Conservation (phyloP, 2,329 filamentous ascomycete genomes). For the Thelonectria olida region DNA sequence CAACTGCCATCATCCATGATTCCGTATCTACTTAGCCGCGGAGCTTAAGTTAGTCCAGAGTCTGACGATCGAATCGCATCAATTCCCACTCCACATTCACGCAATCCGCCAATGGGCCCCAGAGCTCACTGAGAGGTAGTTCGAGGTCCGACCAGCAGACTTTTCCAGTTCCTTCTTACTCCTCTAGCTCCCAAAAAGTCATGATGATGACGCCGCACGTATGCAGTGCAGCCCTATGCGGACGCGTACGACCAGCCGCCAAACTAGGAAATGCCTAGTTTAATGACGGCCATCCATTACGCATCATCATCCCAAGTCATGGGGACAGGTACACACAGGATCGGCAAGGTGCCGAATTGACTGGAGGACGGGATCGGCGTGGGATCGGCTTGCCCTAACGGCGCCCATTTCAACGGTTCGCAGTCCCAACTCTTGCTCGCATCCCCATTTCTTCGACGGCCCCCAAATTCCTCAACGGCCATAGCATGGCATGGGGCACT, state of each 20-base stretch:
- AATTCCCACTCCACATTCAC: slow-evolving; percentile 1
- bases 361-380: slow-evolving; percentile 10
- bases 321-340: slow-evolving; percentile 6
- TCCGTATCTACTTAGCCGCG: slow-evolving; percentile 3
- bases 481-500: slow-evolving; percentile 17
- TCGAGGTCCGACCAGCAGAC: neutral
- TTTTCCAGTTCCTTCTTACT: no score
- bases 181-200: neutral
- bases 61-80: slow-evolving; percentile 9
- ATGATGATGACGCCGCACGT: slow-evolving; percentile 3
- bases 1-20: neutral
- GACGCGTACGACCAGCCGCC: neutral
- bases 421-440: slow-evolving; percentile 26
- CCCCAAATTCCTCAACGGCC: slow-evolving; percentile 25
- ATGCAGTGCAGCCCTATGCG: slow-evolving; percentile 6
- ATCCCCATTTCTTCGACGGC: slow-evolving; percentile 23
- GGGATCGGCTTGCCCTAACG: slow-evolving; percentile 9
- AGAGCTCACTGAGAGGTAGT: neutral
- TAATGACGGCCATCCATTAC: slow-evolving; percentile 1
- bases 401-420: neutral
- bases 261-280: neutral
- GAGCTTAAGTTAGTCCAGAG: neutral
- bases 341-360: slow-evolving; percentile 13
- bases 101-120: neutral
- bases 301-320: slow-evolving; percentile 1